Evolutionary conservation across 371 early-diverging fungal species (phyloP), one percentile per base, ranked within the genome.

Genomic region (Haplosporangium sp.): DNA sequence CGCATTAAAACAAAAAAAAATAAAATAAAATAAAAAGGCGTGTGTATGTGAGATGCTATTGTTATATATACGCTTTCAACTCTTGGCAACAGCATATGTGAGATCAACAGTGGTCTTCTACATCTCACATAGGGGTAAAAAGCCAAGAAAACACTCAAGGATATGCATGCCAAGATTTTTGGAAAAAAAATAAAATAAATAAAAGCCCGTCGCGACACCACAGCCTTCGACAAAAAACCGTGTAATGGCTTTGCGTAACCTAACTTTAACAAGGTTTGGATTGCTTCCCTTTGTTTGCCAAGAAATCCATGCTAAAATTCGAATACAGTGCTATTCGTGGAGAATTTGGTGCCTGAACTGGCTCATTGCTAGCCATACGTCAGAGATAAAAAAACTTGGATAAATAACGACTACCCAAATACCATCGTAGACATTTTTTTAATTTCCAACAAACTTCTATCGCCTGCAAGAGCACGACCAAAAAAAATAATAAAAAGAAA

Each of bases 51-150:
- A n/a, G 27, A 27, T 27, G 27, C 27, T 27, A 27, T 27, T 27
- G 27, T 27, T 27, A 27, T 27, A 27, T 27, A 27, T 27, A 27
- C 27, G 27, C 27, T 27, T 27, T 9, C 47, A 27, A 20, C 15
- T 35, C 59, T 59, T 59, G 59, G 59, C 59, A 59, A n/a, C 59
- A 59, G 59, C 59, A 39, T 38, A 19, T 9, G 6, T 40, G 19
- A 8, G 1, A 15, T 59, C 40, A 40, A 59, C 10, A 6, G 34
- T 13, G 10, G 37, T 10, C 27, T 27, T 27, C 27, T 27, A 27
- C 27, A 27, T 27, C 27, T 27, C 27, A 27, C 27, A 19, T 37
- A 3, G n/a, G 39, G n/a, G 8, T n/a, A 40, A 59, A 37, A 59
- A 39, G 59, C 40, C 59, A 59, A 59, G 59, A 61, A 61, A 61